phyloP scores from a whole-genome alignment of 768 basidiomycete genomes.

The Mycena floridula region DNA sequence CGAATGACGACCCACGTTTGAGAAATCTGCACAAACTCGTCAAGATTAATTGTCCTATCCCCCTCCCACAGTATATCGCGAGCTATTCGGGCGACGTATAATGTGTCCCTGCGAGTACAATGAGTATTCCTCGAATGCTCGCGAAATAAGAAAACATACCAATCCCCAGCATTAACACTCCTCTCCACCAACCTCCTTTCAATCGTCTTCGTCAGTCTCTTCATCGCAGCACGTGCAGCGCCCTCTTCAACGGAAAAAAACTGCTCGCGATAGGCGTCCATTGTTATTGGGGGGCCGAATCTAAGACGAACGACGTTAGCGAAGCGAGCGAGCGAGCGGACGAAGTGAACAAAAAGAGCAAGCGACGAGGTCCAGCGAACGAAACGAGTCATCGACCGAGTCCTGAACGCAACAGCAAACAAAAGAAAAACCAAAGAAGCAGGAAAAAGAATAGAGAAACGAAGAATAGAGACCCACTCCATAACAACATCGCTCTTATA shows the following conservation, averaged over 20 bases:
- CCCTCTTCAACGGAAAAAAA: constrained; percentile 70
- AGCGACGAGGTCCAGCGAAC: not conserved
- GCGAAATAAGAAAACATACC: too few species aligned
- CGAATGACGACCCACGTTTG: constrained; percentile 69
- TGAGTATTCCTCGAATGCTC: not conserved
- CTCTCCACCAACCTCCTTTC: constrained; percentile 64
- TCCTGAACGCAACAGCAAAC: not conserved
- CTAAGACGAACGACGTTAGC: constrained; percentile 71
- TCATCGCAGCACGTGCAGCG: constrained; percentile 73
- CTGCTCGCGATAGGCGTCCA: constrained; percentile 69
- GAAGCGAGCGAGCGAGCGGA: constrained; percentile 35
- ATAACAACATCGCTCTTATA: constrained; percentile 82
- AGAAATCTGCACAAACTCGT: constrained; percentile 77
- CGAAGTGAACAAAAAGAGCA: constrained; percentile 1
- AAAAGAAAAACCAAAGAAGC: not conserved
- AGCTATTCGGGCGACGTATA: constrained; percentile 89
- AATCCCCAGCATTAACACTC: constrained; percentile 91
- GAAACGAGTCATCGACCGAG: too few species aligned
- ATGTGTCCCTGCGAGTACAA: constrained; percentile 79
- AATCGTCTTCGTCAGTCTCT: constrained; percentile 73
- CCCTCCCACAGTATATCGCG: constrained; percentile 89
- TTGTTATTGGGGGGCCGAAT: constrained; percentile 75
- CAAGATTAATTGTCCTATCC: constrained; percentile 68
- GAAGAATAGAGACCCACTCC: constrained; percentile 16
- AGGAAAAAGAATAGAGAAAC: not conserved